Evolutionary conservation across 176 grass and related monocot genomes (phyloP), one percentile per base, ranked within the genome.

Genomic region (Avena insularis): DNA sequence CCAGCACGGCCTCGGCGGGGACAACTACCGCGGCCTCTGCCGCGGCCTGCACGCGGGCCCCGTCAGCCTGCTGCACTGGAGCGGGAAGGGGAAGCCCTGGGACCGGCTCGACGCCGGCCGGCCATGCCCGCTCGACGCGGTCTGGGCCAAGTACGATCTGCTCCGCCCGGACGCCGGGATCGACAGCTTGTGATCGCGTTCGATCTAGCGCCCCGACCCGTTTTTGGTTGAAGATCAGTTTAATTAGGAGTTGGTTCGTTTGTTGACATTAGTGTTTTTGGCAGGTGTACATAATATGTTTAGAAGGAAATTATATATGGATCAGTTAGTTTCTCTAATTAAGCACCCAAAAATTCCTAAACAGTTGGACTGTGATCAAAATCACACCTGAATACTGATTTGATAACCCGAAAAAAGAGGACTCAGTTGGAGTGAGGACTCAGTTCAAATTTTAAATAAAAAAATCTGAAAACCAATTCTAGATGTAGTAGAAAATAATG

Each of bases 11-110:
- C 91, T 95, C 60, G 95, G 95, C 46, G 95, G 95, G 1, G 95
- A 98, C 86, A 98, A 95, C 90, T 92, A 92, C 75, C 90, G 58
- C 0, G 93, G 95, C 0, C 92, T 89, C 57, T 98, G 95, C 90
- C 89, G 95, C 23, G 93, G 94, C 20, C 71, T 98, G 13, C 95
- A 98, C 79, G 83, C 93, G 35, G 95, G 95, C 12, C 83, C 89
- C 1, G 95, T 98, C 83, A 92, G 89, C 92, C 87, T 98, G 33
- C 79, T 95, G 78, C 95, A 98, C 90, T 98, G 95, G 95, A 98
- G 95, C 85, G 95, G 95, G 27, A 95, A 92, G 56, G 95, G 95
- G 8, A 98, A 98, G 83, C 95, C 95, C 0, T 98, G 95, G 95
- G 91, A 93, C 19, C 60, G 93, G 43, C 82, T 98, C 13, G 88